A percentile compares a stretch with the other conserved stretches of the same genome.
phyloP scores from a whole-genome alignment of 352 stramenopile genomes.

The Thalassiosira livingstoniorum region DNA sequence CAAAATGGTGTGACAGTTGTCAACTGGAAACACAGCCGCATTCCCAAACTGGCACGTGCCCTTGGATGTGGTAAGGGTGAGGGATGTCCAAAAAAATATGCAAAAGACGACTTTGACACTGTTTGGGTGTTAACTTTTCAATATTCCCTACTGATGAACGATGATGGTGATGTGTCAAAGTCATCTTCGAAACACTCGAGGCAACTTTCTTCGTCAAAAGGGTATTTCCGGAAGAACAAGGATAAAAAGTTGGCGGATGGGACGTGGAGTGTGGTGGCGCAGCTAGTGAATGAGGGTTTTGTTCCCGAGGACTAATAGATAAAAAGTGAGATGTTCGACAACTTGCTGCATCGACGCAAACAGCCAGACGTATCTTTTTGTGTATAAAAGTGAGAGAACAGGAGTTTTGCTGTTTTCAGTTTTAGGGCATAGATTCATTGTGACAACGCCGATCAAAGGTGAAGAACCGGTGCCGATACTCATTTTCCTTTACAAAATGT shows the following conservation, averaged over 20 bases:
- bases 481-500: too few relatives aligned
- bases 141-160: conserved; percentile 32
- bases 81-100: conserved; percentile 55
- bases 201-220: not conserved
- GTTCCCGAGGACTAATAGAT: too few relatives aligned
- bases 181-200: conserved; percentile 2
- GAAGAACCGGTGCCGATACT: too few relatives aligned
- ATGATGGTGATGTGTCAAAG: not conserved
- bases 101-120: conserved; percentile 56
- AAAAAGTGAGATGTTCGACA: too few relatives aligned
- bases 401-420: too few relatives aligned
- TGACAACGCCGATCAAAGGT: too few relatives aligned
- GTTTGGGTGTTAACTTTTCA: conserved; percentile 61
- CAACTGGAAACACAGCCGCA: conserved; percentile 64
- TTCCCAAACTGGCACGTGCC: conserved; percentile 43
- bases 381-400: too few relatives aligned
- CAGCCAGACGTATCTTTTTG: too few relatives aligned
- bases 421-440: too few relatives aligned
- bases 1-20: conserved; percentile 51
- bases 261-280: conserved; percentile 44
- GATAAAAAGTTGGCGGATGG: conserved; percentile 1
- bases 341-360: too few relatives aligned
- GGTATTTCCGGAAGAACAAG: not conserved
- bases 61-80: conserved; percentile 46
- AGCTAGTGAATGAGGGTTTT: conserved; percentile 56